Evolutionary conservation across 768 basidiomycete species (phyloP), one percentile per base, ranked within the genome.

Genomic region (Podaxis sp.): DNA sequence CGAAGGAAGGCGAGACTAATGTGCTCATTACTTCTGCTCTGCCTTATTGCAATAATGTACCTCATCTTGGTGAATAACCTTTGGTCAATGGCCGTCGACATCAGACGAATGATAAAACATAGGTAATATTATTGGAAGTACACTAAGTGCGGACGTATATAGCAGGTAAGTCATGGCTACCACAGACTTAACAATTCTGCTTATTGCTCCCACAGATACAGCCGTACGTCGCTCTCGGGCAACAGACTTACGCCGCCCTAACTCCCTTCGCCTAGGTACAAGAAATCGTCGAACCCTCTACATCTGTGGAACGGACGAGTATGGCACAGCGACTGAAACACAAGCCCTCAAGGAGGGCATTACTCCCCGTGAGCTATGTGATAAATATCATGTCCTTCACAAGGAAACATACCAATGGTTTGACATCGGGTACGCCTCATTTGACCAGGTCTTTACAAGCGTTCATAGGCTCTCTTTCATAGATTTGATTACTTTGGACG

Each of bases 301-400:
- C 73, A 84, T 99, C 61, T 99, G 97, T 75, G 97, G 97, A 28
- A 99, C 97, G 3, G 97, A 99, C 72, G 97, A 99, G 76, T 99
- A 99, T 70, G 97, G 97, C n/a, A 99, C 97, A 6, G 96, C 97
- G 0, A 97, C 97, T 0, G 97, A 99, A 80, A 98, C 96, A 2
- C 96, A 97, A 74, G 96, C 97, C 3, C 74, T 94, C 63, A 94
- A 95, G 71, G 94, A 96, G 72, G 86, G 88, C 0, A 74, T 95
- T 42, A 87, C 91, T 11, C 91, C 95, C 0, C 80, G 79, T 64
- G 85, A 88, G 67, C 80, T 98, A 1, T 97, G 95, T 73, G 92
- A 95, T 75, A 95, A 96, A 76, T 98, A 98, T 73, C 78, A 96
- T 69, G 80, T 82, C 17, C 79, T 98, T 15, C 97, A 99, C 67